phyloP scores from a whole-genome alignment of 75 land plant species.

The Selaginella moellendorffii region DNA sequence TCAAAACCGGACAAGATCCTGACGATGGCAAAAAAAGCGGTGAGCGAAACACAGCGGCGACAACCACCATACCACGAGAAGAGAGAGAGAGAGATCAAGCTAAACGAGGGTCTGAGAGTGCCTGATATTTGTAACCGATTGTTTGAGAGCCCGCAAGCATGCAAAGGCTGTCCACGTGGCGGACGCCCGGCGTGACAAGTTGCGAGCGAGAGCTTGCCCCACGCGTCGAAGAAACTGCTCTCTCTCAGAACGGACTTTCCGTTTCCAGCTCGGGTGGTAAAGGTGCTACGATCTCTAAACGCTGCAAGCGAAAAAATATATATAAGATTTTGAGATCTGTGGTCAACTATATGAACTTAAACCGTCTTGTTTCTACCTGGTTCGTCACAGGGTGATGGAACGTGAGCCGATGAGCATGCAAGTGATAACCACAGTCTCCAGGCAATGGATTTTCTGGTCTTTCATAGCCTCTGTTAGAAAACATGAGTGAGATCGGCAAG shows the following conservation, averaged over 20 bases:
- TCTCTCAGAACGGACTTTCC: background rate
- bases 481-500: background rate
- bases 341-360: too few relatives aligned
- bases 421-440: conserved; percentile 78
- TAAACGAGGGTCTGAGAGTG: too few relatives aligned
- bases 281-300: background rate
- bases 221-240: background rate
- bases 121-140: background rate
- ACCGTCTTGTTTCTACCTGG: too few relatives aligned
- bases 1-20: too few relatives aligned
- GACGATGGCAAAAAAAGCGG: too few relatives aligned
- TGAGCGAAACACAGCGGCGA: background rate
- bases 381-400: conserved; percentile 45
- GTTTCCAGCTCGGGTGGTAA: background rate
- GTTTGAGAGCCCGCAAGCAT: background rate
- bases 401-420: conserved; percentile 58
- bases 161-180: background rate
- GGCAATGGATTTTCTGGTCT: conserved; percentile 53
- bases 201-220: background rate
- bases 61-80: background rate
- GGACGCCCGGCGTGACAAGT: background rate
- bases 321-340: too few relatives aligned
- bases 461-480: conserved; percentile 43
- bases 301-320: background rate
- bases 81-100: background rate